Evolutionary conservation across 768 basidiomycete species (phyloP), one percentile per base, ranked within the genome.

Genomic region (Phanerochaete sordida): DNA sequence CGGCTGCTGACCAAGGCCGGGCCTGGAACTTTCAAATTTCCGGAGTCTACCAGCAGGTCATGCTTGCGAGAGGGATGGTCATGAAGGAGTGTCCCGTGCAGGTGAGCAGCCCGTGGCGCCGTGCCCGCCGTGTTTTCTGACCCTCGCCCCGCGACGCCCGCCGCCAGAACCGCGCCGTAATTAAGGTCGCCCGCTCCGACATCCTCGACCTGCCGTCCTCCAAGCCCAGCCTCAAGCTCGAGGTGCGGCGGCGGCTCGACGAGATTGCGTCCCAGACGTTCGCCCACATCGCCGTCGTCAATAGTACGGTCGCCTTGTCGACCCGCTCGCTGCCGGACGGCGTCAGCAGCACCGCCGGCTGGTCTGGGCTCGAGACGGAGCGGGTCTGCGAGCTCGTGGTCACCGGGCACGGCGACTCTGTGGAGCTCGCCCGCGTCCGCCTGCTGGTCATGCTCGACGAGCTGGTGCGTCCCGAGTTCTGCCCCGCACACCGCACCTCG

Each of bases 401-500:
- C 60, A 93, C 92, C 23, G 96, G 96, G 1, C 81, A 84, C 47
- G 88, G 90, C 44, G 93, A 97, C 68, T 86, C 91, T 37, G 94
- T 96, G 21, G 93, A 96, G 67, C 80, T 95, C 27, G 96, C 96
- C 30, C 85, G 94, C 65, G 91, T 97, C 37, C 84, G 92, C 31
- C 73, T 98, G 47, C 77, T 98, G 64, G 95, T 96, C 60, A 93
- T 98, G 85, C 76, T 98, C 65, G 96, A 98, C 68, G 93, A 98
- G 74, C 76, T 98, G 75, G 95, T 95, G 61, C 66, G 93, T 83
- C 21, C 27, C 13, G 24, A n/a, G 39, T 35, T 28, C 26, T 21
- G 13, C n/a, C 27, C 24, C 57, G 66, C 57, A 66, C 64, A 31
- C 44, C 24, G 27, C 8, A 43, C 19, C 39, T 19, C 19, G 4